Evolutionary conservation across 1,139 yeast species (phyloP), one percentile per base, ranked within the genome.

Genomic region (Kazachstania sp.): DNA sequence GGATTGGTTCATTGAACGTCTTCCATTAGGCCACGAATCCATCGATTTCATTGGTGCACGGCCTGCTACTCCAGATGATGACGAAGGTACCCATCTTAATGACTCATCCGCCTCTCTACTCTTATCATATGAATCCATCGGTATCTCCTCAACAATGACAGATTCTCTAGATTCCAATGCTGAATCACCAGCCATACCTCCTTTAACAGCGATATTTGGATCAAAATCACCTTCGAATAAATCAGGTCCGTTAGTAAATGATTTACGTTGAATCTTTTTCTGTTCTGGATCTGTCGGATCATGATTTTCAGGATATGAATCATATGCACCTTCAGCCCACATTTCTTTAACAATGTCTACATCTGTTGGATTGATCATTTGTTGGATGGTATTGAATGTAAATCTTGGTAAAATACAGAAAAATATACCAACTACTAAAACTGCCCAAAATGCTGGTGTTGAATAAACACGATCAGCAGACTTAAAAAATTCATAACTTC

Each of bases 261-360:
- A 20, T 15, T 37, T n/a, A 28, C 41, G 30, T 38, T 23, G n/a
- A 29, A 68, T 59, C 48, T 65, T 65, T n/a, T 63, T 63, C 51
- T 69, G 61, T 45, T 65, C 55, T 15, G 73, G 73, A 60, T 81
- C 86, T 1, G 86, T 78, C 35, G 87, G 88, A 55, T 81, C 85
- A 60, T 81, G 77, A 47, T 72, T 72, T 18, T 67, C 69, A 6
- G 85, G 79, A 59, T 79, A 77, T 18, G 72, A 73, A 54, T 71
- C 76, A 54, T 75, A 77, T 55, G 79, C 80, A 16, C 87, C 87
- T 46, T 73, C 68, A 39, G 67, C 65, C 54, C 77, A 77, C 65
- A 82, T 78, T 67, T 92, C 98, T 54, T 97, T 75, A 50, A 92
- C 77, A 53, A 92, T 80, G 63, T 92, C 97, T 50, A 86, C 72